phyloP scores from a whole-genome alignment of 768 basidiomycete genomes.

The Leucogyrophana mollusca region DNA sequence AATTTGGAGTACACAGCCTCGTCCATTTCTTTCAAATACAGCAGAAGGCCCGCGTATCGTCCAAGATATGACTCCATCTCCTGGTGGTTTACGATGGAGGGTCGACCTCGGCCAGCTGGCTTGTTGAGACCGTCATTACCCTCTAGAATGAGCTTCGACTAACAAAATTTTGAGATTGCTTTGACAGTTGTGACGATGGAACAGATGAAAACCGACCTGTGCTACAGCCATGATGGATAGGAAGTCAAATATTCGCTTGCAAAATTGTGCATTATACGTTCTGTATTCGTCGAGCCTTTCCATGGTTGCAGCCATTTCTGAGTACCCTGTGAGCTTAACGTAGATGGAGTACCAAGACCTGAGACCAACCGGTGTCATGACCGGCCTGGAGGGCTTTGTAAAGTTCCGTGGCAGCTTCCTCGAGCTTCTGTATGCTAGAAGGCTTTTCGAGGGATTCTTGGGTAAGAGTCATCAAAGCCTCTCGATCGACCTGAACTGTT shows the following conservation, averaged over 20 bases:
- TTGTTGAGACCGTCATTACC: constrained; percentile 57
- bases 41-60: constrained; percentile 83
- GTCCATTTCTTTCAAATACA: constrained; percentile 97
- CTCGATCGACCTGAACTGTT: constrained; percentile 90
- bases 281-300: constrained; percentile 89
- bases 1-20: constrained; percentile 83
- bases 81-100: constrained; percentile 59
- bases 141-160: constrained; percentile 71
- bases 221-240: constrained; percentile 89
- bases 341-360: neutral
- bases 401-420: constrained; percentile 81
- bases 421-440: constrained; percentile 72
- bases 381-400: constrained; percentile 94
- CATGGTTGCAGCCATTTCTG: constrained; percentile 97
- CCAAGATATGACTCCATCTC: constrained; percentile 82
- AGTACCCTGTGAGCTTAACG: neutral
- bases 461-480: constrained; percentile 70
- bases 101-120: constrained; percentile 41
- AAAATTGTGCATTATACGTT: constrained; percentile 89
- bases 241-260: constrained; percentile 88
- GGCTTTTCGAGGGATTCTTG: constrained; percentile 88
- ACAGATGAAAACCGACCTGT: constrained; percentile 53
- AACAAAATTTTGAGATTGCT: constrained; percentile 8
- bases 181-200: neutral
- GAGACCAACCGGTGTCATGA: constrained; percentile 70